Evolutionary conservation across 177 flowering plant genomes (phyloP), one percentile per base, ranked within the genome.

Genomic region (Telopea speciosissima): DNA sequence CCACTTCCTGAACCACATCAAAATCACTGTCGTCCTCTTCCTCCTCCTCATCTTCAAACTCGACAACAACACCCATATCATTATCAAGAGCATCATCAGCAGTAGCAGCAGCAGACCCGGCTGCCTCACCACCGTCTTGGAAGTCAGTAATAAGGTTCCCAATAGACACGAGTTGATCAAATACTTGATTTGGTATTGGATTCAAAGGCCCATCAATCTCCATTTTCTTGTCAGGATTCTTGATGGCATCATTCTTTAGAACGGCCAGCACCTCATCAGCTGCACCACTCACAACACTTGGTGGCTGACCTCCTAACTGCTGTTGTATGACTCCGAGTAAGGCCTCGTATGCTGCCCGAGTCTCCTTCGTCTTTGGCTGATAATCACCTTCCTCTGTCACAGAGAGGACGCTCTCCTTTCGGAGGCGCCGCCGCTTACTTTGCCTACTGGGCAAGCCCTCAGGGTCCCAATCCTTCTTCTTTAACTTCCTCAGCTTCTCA

Each of bases 61-160:
- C 97, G 58, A 95, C 98, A 58, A 96, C 98, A 61, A 95, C 99
- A 87, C 97, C 98, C 70, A 88, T 87, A 79, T 91, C 95, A 77
- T 92, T 92, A 80, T 95, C 97, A 61, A 90, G 87, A n/a, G 79
- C 90, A 64, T 88, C 99, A n/a, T 90, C 90, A 7, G 80, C 85
- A 70, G 81, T 78, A 12, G 79, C 80, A 8, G 75, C 79, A 63
- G 77, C 68, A 63, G 80, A 19, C 8, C 75, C 89, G 10, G 73
- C 79, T 2, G 73, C 87, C 78, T 89, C 94, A 67, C 81, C 87
- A 8, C 77, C 91, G 65, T 91, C 98, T 52, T 93, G 94, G 68
- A 66, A 93, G 77, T 95, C 99, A 1, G 19, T 49, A 16, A 49
- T 49, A 49, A 49, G 17, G 1, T 8, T 49, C 17, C 54, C 54